Percentiles rank a stretch among this genome's conserved stretches.
These are phyloP conservation scores for Penicillium vulpinum DNA, from an alignment of 2,329 filamentous ascomycete species.

Conservation along the genomic window DNA sequence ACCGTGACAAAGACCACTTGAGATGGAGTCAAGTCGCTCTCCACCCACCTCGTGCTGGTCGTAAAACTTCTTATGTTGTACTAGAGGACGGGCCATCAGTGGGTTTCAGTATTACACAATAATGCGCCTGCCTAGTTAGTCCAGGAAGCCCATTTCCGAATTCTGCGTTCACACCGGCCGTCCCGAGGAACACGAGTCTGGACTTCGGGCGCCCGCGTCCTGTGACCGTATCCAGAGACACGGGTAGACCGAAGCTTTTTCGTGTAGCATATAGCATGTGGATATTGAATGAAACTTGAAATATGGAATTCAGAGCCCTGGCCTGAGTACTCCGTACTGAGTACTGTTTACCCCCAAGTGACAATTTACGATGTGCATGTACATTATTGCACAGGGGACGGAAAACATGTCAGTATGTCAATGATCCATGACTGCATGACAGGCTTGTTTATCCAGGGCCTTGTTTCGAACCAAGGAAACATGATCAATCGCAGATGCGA, in stretches of 20 bases:
- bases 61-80: constrained; percentile 8
- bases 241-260: constrained; percentile 6
- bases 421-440: not conserved
- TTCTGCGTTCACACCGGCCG: constrained; percentile 4
- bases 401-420: too few species aligned
- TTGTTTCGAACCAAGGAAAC: constrained; percentile 1
- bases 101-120: constrained; percentile 7
- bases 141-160: constrained; percentile 2
- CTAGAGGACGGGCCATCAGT: constrained; percentile 1
- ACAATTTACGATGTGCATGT: not conserved
- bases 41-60: constrained; percentile 12
- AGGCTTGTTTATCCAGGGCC: not conserved
- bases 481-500: constrained; percentile 9
- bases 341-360: not conserved
- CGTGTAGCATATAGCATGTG: not conserved
- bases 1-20: constrained; percentile 14
- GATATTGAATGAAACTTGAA: not conserved
- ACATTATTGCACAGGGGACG: not conserved
- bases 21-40: not conserved
- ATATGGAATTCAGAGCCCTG: not conserved
- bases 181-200: constrained; percentile 10
- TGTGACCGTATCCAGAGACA: constrained; percentile 5
- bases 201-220: constrained; percentile 1
- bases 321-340: not conserved
- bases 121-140: constrained; percentile 7